A percentile compares a stretch with the other conserved stretches of the same genome.
Conservation (phyloP, 495 filamentous ascomycete species). For the Aspergillus funiculosus region DNA sequence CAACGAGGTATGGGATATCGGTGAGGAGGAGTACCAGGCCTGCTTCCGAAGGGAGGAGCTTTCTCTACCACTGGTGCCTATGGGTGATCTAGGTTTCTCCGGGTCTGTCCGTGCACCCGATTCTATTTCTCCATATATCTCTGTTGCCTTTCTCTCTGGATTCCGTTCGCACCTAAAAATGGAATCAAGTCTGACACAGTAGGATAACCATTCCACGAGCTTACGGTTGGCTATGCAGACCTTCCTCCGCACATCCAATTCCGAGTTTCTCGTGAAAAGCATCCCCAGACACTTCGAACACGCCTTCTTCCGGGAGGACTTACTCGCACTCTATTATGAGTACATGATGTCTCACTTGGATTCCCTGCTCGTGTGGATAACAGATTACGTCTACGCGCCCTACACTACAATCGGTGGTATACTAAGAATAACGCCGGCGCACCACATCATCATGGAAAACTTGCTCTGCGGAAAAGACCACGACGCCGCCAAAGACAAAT, state of each 20-base stretch:
- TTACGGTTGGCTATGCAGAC: conserved; percentile 35
- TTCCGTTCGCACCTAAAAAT: no score
- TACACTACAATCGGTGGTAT: conserved; percentile 49
- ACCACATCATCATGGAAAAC: conserved; percentile 72
- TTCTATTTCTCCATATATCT: neutral
- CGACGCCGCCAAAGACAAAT: conserved; percentile 38
- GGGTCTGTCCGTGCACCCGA: conserved; percentile 41
- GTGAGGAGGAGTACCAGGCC: conserved; percentile 48
- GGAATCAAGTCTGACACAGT: neutral
- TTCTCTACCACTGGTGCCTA: conserved; percentile 33
- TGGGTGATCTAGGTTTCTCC: conserved; percentile 56
- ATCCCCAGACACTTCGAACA: conserved; percentile 62
- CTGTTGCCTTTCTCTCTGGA: no score
- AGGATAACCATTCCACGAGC: no score
- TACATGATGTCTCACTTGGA: conserved; percentile 53
- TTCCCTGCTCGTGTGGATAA: conserved; percentile 62
- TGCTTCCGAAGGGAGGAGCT: conserved; percentile 42
- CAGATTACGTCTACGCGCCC: conserved; percentile 54
- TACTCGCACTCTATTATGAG: conserved; percentile 53
- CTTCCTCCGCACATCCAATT: conserved; percentile 60
- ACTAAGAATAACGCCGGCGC: conserved; percentile 50
- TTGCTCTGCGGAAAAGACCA: conserved; percentile 51
- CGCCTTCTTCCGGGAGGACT: conserved; percentile 58
- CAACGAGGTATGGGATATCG: conserved; percentile 43
- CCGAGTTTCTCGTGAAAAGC: conserved; percentile 59